Conservation (phyloP, 176 grass and related monocot genomes). For the Tuctoria greenei region DNA sequence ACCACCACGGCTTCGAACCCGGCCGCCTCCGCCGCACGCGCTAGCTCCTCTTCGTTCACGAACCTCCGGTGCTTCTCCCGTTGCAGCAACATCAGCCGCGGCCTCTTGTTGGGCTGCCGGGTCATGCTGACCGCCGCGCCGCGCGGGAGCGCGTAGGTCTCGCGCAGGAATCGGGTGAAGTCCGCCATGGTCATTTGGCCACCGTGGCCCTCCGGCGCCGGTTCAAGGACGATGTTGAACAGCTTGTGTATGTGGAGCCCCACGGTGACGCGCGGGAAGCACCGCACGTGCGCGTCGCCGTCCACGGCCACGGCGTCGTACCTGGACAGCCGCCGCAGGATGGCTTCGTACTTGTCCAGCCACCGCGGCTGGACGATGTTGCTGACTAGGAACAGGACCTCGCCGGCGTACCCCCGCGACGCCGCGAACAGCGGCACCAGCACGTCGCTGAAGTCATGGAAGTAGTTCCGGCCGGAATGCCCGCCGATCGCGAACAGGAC, state of each 20-base stretch:
- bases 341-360: conserved; percentile 48
- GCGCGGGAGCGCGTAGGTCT: conserved; percentile 21
- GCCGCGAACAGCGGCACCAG: conserved; percentile 71
- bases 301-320: conserved; percentile 50
- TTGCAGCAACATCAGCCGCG: conserved; percentile 59
- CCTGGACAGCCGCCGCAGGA: conserved; percentile 41
- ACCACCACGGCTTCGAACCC: conserved; percentile 60
- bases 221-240: conserved; percentile 50
- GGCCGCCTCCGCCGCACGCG: conserved; percentile 38
- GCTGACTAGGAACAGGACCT: conserved; percentile 57
- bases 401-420: conserved; percentile 50
- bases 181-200: conserved; percentile 56
- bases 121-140: conserved; percentile 22
- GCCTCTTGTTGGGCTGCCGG: conserved; percentile 19
- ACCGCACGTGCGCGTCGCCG: conserved; percentile 44
- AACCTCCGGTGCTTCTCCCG: conserved; percentile 49
- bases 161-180: conserved; percentile 32
- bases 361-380: conserved; percentile 54
- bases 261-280: conserved; percentile 53
- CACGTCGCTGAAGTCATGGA: conserved; percentile 60
- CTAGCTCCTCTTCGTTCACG: conserved; percentile 54
- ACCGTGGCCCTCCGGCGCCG: conserved; percentile 18
- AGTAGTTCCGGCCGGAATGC: conserved; percentile 32
- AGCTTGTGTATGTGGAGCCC: conserved; percentile 61
- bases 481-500: conserved; percentile 66